phyloP scores from a whole-genome alignment of 495 filamentous ascomycete genomes.

The Pyrenula massariospora region DNA sequence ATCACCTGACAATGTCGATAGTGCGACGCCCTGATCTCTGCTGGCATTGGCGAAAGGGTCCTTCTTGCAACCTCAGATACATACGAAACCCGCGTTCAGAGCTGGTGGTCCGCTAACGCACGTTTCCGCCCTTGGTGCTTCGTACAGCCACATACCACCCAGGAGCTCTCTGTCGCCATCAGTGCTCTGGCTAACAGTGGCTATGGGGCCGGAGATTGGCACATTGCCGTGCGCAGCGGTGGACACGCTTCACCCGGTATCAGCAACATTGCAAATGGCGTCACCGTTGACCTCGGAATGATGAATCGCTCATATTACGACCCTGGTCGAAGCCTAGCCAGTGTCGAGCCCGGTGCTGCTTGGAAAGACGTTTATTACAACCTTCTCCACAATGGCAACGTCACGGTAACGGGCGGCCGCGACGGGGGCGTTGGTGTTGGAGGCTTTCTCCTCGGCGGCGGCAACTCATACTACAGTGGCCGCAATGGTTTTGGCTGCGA shows the following conservation, averaged over 20 bases:
- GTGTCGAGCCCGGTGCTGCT: constrained; percentile 27
- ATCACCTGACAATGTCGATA: background rate
- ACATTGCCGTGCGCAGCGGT: constrained; percentile 35
- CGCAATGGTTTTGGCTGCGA: constrained; percentile 33
- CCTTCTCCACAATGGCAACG: constrained; percentile 15
- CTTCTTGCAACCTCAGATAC: background rate
- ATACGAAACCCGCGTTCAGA: constrained; percentile 11
- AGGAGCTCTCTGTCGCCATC: constrained; percentile 24
- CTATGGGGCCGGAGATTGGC: constrained; percentile 13
- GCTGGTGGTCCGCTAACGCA: constrained; percentile 22
- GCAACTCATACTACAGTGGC: constrained; percentile 18
- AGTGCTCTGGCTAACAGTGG: constrained; percentile 10
- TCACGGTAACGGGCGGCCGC: constrained; percentile 27
- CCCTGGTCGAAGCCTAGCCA: constrained; percentile 17
- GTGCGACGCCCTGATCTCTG: background rate
- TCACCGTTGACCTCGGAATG: constrained; percentile 38
- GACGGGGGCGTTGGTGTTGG: constrained; percentile 29
- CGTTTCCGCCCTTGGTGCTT: constrained; percentile 23
- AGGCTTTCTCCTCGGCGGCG: constrained; percentile 29
- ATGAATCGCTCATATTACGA: constrained; percentile 31
- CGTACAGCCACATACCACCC: constrained; percentile 16
- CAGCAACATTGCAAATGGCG: constrained; percentile 30
- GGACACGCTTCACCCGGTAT: constrained; percentile 26
- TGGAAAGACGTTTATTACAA: constrained; percentile 33
- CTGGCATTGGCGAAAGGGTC: background rate